A percentile compares a stretch with the other conserved stretches of the same genome.
These are phyloP conservation scores for Thalassiosira mediterranea DNA, from an alignment of 352 stramenopile genomes.

Conservation along the genomic window DNA sequence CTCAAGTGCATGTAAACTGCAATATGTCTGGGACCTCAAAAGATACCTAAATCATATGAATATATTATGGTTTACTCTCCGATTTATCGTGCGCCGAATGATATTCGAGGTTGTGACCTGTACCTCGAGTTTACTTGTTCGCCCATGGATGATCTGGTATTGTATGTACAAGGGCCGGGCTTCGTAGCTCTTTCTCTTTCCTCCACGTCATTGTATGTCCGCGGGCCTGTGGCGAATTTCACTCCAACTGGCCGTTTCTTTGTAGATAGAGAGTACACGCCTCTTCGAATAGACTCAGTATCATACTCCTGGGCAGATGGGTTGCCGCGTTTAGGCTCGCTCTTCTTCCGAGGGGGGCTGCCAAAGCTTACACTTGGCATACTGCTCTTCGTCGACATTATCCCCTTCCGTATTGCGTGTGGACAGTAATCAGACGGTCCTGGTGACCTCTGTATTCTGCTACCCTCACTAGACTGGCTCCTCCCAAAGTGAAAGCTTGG, in stretches of 20 bases:
- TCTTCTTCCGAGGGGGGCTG: constrained; percentile 31
- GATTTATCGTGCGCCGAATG: constrained; percentile 56
- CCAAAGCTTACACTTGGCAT: constrained; percentile 51
- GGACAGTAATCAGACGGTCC: constrained; percentile 51
- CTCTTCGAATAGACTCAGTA: constrained; percentile 40
- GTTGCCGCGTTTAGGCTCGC: constrained; percentile 11
- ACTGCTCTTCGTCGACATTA: constrained; percentile 57
- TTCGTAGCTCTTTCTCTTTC: constrained; percentile 48
- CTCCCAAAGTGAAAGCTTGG: constrained; percentile 41
- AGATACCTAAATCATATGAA: too few relatives aligned
- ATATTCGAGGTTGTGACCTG: constrained; percentile 49
- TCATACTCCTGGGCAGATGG: constrained; percentile 53
- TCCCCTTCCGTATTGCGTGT: constrained; percentile 48
- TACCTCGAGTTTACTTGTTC: constrained; percentile 51
- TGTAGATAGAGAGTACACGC: constrained; percentile 39
- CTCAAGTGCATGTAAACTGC: too few relatives aligned
- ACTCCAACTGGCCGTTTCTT: constrained; percentile 50
- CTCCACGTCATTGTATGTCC: constrained; percentile 62
- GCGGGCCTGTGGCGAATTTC: constrained; percentile 53
- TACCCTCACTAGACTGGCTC: constrained; percentile 12
- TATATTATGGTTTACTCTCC: too few relatives aligned
- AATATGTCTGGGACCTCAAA: too few relatives aligned
- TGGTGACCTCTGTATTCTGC: constrained; percentile 21
- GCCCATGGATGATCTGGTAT: constrained; percentile 31
- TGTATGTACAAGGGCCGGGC: constrained; percentile 47